Conservation (phyloP, 23 red algal genomes). For the Chondrus crispus region DNA sequence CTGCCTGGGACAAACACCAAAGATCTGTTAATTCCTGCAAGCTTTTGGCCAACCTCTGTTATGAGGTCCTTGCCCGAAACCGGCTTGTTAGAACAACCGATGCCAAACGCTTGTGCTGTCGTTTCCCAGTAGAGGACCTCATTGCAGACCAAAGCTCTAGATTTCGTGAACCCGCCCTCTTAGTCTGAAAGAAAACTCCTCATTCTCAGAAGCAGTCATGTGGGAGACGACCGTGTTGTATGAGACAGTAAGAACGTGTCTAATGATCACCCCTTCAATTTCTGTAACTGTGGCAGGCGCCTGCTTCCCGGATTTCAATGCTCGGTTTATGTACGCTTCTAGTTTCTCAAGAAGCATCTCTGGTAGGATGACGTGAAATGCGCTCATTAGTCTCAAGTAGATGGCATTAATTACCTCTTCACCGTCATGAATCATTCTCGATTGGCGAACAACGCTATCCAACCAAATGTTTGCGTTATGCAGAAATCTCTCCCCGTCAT, state of each 20-base stretch:
- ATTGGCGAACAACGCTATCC: too few relatives aligned
- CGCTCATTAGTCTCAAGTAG: too few relatives aligned
- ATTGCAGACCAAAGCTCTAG: neutral
- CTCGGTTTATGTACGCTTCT: neutral
- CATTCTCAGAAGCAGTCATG: neutral
- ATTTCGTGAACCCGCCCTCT: neutral
- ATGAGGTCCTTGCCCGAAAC: neutral
- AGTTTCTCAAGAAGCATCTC: neutral
- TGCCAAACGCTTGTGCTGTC: neutral
- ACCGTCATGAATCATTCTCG: too few relatives aligned
- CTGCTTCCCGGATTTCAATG: neutral
- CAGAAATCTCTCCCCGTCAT: too few relatives aligned
- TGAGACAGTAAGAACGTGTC: neutral
- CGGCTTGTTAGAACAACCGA: slow-evolving; percentile 4
- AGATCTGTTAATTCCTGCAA: neutral
- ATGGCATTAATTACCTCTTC: too few relatives aligned
- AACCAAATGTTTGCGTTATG: too few relatives aligned
- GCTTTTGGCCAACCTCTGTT: neutral
- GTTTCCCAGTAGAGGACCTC: neutral
- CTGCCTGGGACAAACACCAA: neutral
- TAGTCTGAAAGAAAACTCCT: neutral
- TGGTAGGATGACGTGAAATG: slow-evolving; percentile 8
- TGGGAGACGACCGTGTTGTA: neutral
- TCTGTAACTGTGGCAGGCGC: neutral
- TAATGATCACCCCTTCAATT: neutral